Evolutionary conservation across 129 eudicot genomes (phyloP).

Genomic region (Tagetes patula): DNA sequence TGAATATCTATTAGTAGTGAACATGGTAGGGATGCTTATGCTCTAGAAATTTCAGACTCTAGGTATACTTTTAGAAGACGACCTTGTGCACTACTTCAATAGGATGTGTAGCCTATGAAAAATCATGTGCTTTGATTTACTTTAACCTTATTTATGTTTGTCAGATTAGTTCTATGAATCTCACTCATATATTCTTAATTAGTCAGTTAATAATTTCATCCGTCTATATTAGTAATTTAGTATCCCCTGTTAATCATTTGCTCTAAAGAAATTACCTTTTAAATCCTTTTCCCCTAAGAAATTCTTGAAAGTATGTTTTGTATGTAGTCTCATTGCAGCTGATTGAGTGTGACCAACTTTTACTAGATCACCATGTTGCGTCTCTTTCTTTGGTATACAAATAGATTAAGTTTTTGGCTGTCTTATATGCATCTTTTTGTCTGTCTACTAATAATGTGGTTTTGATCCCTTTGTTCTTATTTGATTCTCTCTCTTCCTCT

Average conservation of each 20-base stretch:
- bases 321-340: conserved; percentile 3
- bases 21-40: conserved; percentile 10
- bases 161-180: conserved; percentile 2
- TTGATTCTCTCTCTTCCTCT: conserved; percentile 11
- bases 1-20: conserved; percentile 3
- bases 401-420: conserved; percentile 4
- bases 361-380: background rate
- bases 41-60: background rate
- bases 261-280: background rate
- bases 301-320: conserved; percentile 6
- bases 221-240: background rate
- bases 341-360: conserved; percentile 18
- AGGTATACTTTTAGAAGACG: conserved; percentile 4
- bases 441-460: background rate
- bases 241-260: background rate
- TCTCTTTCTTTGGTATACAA: background rate
- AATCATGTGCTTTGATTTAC: background rate
- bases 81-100: background rate
- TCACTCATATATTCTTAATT: conserved; percentile 4
- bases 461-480: conserved; percentile 14
- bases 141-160: background rate
- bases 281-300: background rate
- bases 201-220: background rate
- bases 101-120: background rate
- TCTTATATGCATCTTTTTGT: background rate